Evolutionary conservation across 805 yeast genomes (phyloP).

Genomic region (Kuraishia molischiana): DNA sequence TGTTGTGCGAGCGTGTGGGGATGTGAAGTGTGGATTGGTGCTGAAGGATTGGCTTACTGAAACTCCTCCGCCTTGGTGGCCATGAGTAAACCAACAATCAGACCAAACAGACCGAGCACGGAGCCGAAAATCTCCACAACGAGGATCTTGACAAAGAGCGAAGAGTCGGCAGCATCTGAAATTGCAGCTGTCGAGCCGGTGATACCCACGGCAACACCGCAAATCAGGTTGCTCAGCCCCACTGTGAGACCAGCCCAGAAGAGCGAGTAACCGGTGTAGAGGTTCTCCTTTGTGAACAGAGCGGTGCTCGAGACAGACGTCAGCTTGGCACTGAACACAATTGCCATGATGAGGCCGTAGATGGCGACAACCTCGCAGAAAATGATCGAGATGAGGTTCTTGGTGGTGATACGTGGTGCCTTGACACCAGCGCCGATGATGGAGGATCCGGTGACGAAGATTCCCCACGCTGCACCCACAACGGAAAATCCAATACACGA

Average conservation of each 20-base stretch:
- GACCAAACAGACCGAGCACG: slow-evolving; percentile 89
- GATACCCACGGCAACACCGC: slow-evolving; percentile 95
- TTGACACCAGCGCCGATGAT: slow-evolving; percentile 97
- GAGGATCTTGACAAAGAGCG: slow-evolving; percentile 88
- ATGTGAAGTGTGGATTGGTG: slow-evolving; percentile 56
- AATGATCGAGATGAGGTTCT: slow-evolving; percentile 91
- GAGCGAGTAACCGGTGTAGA: slow-evolving; percentile 89
- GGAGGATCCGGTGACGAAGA: slow-evolving; percentile 89
- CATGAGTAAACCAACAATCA: slow-evolving; percentile 95
- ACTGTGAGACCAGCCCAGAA: slow-evolving; percentile 99
- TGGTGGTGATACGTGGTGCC: slow-evolving; percentile 95
- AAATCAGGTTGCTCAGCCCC: slow-evolving; percentile 83
- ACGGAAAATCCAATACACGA: slow-evolving; percentile 90
- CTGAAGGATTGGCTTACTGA: slow-evolving; percentile 25
- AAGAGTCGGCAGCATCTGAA: slow-evolving; percentile 94
- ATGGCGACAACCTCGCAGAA: slow-evolving; percentile 99
- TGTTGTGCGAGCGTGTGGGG: too few relatives aligned
- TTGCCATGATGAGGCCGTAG: slow-evolving; percentile 94
- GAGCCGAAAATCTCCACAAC: slow-evolving; percentile 97
- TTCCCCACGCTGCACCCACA: slow-evolving; percentile 99
- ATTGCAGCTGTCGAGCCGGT: slow-evolving; percentile 99
- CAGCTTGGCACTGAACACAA: slow-evolving; percentile 89
- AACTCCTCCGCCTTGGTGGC: slow-evolving; percentile 92
- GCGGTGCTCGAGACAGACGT: slow-evolving; percentile 54
- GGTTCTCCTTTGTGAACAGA: slow-evolving; percentile 68